These are phyloP conservation scores for Solanum pinnatisectum DNA, from an alignment of 257 asterid species.

Conservation along the genomic window DNA sequence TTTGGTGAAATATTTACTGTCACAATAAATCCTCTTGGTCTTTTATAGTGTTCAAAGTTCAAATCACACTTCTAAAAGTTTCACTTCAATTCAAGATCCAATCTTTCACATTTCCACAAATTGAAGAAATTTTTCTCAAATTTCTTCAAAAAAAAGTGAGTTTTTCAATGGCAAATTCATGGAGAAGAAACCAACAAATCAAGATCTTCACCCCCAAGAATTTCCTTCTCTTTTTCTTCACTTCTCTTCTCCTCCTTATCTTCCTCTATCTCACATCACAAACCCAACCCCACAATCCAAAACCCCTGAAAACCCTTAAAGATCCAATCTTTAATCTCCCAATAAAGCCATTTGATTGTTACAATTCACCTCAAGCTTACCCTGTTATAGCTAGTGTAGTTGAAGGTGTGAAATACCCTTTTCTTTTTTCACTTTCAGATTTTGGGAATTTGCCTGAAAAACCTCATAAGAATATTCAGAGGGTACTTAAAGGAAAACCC, in stretches of 20 bases:
- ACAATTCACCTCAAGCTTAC: constrained; percentile 67
- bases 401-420: constrained; percentile 88
- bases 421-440: constrained; percentile 79
- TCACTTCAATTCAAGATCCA: background rate
- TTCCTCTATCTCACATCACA: constrained; percentile 72
- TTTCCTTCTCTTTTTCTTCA: constrained; percentile 63
- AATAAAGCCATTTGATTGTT: constrained; percentile 66
- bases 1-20: background rate
- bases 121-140: background rate
- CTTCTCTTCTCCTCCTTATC: constrained; percentile 56
- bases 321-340: constrained; percentile 14
- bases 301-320: constrained; percentile 12
- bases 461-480: constrained; percentile 90
- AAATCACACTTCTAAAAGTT: background rate
- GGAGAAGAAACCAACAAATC: constrained; percentile 71
- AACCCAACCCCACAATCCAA: constrained; percentile 33
- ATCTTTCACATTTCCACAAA: background rate
- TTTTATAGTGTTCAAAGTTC: background rate
- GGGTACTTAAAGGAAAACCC: constrained; percentile 82
- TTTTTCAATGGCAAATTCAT: constrained; percentile 67
- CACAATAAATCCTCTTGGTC: background rate
- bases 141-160: background rate
- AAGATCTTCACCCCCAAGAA: constrained; percentile 53
- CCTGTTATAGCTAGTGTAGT: constrained; percentile 88
- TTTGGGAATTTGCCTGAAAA: constrained; percentile 83